phyloP scores from a whole-genome alignment of 768 basidiomycete species.

The Mycena amicta region DNA sequence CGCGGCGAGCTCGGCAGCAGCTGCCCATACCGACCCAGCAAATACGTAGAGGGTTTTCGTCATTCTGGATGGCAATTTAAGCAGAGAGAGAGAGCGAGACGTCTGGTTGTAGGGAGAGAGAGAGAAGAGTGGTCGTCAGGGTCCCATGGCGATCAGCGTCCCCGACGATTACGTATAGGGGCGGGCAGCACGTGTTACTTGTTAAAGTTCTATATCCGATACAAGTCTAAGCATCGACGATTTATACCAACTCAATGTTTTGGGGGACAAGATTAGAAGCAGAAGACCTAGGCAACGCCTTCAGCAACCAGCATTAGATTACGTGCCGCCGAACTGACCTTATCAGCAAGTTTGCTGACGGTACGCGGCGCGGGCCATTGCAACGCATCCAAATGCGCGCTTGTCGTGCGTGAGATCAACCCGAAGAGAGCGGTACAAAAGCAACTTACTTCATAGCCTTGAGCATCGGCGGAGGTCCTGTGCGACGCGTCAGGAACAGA shows the following conservation, averaged over 20 bases:
- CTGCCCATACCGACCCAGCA: slow-evolving; percentile 30
- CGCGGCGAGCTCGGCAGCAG: slow-evolving; percentile 30
- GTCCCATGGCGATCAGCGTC: too few species aligned
- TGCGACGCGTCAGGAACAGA: not conserved
- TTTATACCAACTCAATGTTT: not conserved
- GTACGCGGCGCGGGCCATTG: slow-evolving; percentile 86
- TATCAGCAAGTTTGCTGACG: slow-evolving; percentile 91
- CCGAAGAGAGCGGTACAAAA: not conserved
- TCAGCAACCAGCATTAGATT: not conserved
- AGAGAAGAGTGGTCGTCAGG: too few species aligned
- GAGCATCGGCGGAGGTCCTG: slow-evolving; percentile 65
- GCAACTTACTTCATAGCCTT: slow-evolving; percentile 51
- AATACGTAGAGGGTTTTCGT: slow-evolving; percentile 30
- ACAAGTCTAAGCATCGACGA: not conserved
- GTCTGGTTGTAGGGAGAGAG: too few species aligned
- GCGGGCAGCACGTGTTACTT: not conserved
- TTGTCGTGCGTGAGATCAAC: slow-evolving; percentile 33
- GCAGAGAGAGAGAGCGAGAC: too few species aligned
- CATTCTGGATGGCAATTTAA: slow-evolving; percentile 13
- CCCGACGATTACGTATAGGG: too few species aligned
- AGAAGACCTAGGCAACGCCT: slow-evolving; percentile 12
- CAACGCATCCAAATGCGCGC: slow-evolving; percentile 88
- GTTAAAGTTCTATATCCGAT: not conserved
- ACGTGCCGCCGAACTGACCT: slow-evolving; percentile 43
- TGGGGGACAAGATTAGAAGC: slow-evolving; percentile 7